A percentile compares a stretch with the other conserved stretches of the same genome.
phyloP scores from a whole-genome alignment of 805 yeast genomes.

The Cyberlindnera euphorbiae region DNA sequence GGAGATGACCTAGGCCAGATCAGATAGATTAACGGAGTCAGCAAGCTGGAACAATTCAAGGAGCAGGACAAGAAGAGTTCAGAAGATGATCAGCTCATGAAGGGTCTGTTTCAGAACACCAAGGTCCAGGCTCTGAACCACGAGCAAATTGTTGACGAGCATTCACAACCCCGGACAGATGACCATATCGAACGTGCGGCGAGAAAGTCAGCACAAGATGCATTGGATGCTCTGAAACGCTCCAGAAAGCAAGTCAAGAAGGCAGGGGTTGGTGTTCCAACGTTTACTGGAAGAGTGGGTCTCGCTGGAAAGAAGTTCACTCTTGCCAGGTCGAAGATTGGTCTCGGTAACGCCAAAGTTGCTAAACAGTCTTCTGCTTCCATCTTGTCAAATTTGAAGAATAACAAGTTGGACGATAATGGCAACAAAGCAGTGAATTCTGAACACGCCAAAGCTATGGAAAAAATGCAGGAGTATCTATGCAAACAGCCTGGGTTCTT shows the following conservation, averaged over 20 bases:
- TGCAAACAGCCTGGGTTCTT: constrained; percentile 31
- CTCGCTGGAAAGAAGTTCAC: constrained; percentile 57
- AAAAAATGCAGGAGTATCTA: constrained; percentile 38
- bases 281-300: constrained; percentile 96
- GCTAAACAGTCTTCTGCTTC: constrained; percentile 38
- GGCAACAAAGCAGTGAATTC: constrained; percentile 4
- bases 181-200: constrained; percentile 59
- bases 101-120: constrained; percentile 64
- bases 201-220: constrained; percentile 46
- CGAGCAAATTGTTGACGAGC: constrained; percentile 64
- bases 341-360: constrained; percentile 12
- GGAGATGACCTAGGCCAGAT: constrained; percentile 68
- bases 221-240: constrained; percentile 50
- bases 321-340: constrained; percentile 8
- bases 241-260: constrained; percentile 42
- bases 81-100: constrained; percentile 66
- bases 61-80: constrained; percentile 34
- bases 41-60: constrained; percentile 59
- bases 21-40: constrained; percentile 64
- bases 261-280: constrained; percentile 70
- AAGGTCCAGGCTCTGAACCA: constrained; percentile 74
- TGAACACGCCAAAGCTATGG: constrained; percentile 24
- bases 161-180: constrained; percentile 28
- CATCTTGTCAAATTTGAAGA: constrained; percentile 44
- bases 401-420: constrained; percentile 31